phyloP scores from a whole-genome alignment of 495 filamentous ascomycete species.

The Aspergillus conjunctus region DNA sequence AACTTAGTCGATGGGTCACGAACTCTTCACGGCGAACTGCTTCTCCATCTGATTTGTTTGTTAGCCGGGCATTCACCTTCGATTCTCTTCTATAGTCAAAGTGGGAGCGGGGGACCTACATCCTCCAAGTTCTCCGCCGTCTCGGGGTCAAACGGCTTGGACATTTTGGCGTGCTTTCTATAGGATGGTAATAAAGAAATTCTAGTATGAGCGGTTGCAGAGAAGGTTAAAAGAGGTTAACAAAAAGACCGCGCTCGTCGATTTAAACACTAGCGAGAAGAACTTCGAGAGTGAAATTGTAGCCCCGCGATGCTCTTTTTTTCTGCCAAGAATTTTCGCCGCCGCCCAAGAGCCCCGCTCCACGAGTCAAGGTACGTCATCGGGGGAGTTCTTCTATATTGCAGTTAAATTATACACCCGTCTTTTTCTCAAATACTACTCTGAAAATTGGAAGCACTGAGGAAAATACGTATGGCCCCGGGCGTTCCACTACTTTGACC shows the following conservation, averaged over 20 bases:
- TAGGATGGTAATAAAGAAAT: background rate
- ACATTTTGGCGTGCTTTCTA: constrained; percentile 38
- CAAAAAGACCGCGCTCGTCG: too few relatives aligned
- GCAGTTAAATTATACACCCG: too few relatives aligned
- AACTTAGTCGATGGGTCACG: constrained; percentile 19
- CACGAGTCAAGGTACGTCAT: constrained; percentile 34
- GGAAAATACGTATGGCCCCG: too few relatives aligned
- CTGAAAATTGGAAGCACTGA: too few relatives aligned
- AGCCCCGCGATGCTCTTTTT: constrained; percentile 37
- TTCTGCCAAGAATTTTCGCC: constrained; percentile 37
- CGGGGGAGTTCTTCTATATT: background rate
- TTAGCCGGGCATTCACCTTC: constrained; percentile 27
- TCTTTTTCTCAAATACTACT: too few relatives aligned
- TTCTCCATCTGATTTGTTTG: constrained; percentile 80
- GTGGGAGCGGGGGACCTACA: constrained; percentile 46
- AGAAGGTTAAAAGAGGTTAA: background rate
- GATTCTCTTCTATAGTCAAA: background rate
- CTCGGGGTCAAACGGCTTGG: constrained; percentile 63
- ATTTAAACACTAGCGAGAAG: too few relatives aligned
- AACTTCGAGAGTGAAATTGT: background rate
- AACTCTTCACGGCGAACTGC: constrained; percentile 98
- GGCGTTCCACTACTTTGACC: too few relatives aligned
- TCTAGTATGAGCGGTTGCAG: background rate
- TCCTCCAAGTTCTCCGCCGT: constrained; percentile 77
- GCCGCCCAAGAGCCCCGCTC: constrained; percentile 26